Evolutionary conservation across 1,284 basidiomycete species (phyloP), one percentile per base, ranked within the genome.

Genomic region (Leccinum subrobustum): DNA sequence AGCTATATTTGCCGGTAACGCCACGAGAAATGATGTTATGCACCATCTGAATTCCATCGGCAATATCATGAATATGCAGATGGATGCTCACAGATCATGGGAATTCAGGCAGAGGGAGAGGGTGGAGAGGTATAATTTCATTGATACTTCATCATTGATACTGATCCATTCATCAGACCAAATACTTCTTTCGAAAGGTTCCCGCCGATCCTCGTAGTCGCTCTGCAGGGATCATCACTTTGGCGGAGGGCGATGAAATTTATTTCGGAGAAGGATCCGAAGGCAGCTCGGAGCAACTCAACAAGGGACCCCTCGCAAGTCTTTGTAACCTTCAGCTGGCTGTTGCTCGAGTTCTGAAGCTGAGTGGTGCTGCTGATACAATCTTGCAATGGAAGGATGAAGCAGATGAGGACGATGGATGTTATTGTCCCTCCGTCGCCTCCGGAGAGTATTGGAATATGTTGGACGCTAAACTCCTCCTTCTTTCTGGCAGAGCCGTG

Each of bases 251-350:
- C 2, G 37, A 56, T 29, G 60, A 56, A 37, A 61, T 62, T 35
- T 29, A 9, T n/a, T 56, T 61, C 2, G 52, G 47, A 27, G 4
- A 27, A 51, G 59, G 52, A 51, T 35, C 20, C 14, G 52, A 51
- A 3, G 60, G 59, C 11, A 4, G 14, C 39, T 61, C 23, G 2
- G 16, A 52, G 37, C 4, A 9, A 3, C 52, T 62, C 29, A 2
- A 16, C 20, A 27, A 48, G 31, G 59, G 60, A 16, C 54, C 61
- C n/a, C 31, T 7, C 16, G 29, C 60, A 27, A 39, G 1, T 3
- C 20, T 61, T 3, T 61, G 55, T 14, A 59, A 63, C 27, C 48
- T 62, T 12, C 48, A n/a, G 39, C 33, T 63, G 11, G 60, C 60
- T 33, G 33, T 59, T 18, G 61, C 60, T 48, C 33, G 42, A 6